These are phyloP conservation scores for Monosporozyma servazzii DNA, from an alignment of 805 yeast genomes.

Conservation along the genomic window DNA sequence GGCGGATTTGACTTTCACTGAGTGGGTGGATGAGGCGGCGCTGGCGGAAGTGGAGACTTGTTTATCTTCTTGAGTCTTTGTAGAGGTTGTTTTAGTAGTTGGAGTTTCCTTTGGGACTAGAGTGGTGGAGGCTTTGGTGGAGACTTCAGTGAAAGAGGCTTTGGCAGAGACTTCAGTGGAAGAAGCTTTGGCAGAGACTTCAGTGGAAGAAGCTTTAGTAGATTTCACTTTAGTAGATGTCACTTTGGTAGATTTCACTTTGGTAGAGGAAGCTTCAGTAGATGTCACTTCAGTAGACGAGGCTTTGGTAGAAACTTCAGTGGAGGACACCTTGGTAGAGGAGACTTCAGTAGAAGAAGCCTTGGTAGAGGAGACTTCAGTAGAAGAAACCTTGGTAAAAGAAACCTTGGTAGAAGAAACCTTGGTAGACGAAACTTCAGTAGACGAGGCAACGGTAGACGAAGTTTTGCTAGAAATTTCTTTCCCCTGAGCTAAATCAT, in stretches of 20 bases:
- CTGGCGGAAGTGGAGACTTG: constrained; percentile 2
- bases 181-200: constrained; percentile 8
- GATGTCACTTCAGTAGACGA: constrained; percentile 8
- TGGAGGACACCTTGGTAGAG: constrained; percentile 2
- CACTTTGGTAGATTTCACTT: too few relatives aligned
- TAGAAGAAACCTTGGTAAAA: constrained; percentile 5
- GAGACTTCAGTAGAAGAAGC: constrained; percentile 5
- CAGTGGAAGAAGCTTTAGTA: neutral
- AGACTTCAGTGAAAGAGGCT: constrained; percentile 3
- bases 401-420: constrained; percentile 5
- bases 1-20: neutral
- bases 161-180: constrained; percentile 3
- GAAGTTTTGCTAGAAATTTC: constrained; percentile 9
- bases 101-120: neutral
- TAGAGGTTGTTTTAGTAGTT: neutral
- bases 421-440: too few relatives aligned
- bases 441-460: constrained; percentile 6
- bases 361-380: neutral
- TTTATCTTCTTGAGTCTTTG: neutral
- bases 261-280: constrained; percentile 9
- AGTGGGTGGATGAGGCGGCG: constrained; percentile 5
- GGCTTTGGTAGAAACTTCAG: constrained; percentile 5
- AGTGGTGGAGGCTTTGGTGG: constrained; percentile 2
- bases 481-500: constrained; percentile 21
- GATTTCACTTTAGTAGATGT: constrained; percentile 6